Evolutionary conservation across 371 early-diverging fungal genomes (phyloP).

Genomic region (Mucor piriformis): DNA sequence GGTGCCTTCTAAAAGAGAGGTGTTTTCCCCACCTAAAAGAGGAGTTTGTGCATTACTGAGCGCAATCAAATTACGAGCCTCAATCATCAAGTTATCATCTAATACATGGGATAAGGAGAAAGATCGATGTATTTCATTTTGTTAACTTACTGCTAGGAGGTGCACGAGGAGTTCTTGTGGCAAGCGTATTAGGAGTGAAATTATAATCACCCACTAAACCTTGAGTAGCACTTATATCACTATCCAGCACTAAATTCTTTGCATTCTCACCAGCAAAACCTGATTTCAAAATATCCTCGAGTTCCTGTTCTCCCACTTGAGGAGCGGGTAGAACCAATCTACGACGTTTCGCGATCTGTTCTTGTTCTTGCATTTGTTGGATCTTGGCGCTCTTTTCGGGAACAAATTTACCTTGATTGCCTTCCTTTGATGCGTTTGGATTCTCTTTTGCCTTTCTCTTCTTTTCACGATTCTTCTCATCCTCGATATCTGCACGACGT

Average conservation of each 20-base stretch:
- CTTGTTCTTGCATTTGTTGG: slow-evolving; percentile 68
- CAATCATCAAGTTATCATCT: slow-evolving; percentile 73
- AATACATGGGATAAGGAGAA: no score
- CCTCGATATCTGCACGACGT: slow-evolving; percentile 68
- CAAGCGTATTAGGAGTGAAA: slow-evolving; percentile 50
- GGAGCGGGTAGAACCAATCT: slow-evolving; percentile 89
- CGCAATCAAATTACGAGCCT: slow-evolving; percentile 84
- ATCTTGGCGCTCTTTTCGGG: slow-evolving; percentile 60
- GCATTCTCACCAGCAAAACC: slow-evolving; percentile 84
- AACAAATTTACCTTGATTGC: slow-evolving; percentile 56
- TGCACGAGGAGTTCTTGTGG: slow-evolving; percentile 73
- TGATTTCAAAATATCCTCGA: slow-evolving; percentile 91
- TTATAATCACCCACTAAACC: slow-evolving; percentile 77
- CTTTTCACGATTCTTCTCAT: slow-evolving; percentile 77
- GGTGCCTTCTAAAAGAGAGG: slow-evolving; percentile 52
- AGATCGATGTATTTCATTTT: no score
- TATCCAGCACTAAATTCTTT: slow-evolving; percentile 67
- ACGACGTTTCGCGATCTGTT: slow-evolving; percentile 74
- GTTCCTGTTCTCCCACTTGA: slow-evolving; percentile 87
- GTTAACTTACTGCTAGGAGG: slow-evolving; percentile 59
- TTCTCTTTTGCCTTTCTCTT: slow-evolving; percentile 65
- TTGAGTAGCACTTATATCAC: slow-evolving; percentile 64
- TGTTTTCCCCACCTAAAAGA: slow-evolving; percentile 80
- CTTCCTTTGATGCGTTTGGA: slow-evolving; percentile 43
- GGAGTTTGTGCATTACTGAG: slow-evolving; percentile 85